Conservation (phyloP, 1,284 basidiomycete species). For the Grifola frondosa region DNA sequence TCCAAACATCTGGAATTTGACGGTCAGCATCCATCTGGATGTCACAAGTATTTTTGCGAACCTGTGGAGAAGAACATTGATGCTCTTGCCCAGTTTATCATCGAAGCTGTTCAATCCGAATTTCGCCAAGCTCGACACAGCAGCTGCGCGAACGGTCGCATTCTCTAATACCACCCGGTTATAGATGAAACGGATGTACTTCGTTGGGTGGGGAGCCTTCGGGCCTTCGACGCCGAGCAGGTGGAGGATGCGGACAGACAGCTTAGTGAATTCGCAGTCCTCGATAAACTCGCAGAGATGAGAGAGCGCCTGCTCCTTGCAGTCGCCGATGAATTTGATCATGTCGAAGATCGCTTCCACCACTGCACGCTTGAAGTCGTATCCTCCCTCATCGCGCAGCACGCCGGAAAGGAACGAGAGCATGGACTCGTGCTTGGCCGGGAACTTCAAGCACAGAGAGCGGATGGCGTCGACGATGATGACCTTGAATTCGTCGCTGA, state of each 20-base stretch:
- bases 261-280: constrained; percentile 99
- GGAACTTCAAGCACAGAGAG: constrained; percentile 98
- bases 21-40: neutral
- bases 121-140: constrained; percentile 93
- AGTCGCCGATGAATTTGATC: constrained; percentile 96
- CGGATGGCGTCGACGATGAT: constrained; percentile 99
- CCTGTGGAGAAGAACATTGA: constrained; percentile 84
- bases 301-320: constrained; percentile 94
- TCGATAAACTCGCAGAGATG: constrained; percentile 99
- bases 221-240: constrained; percentile 96
- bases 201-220: constrained; percentile 91
- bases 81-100: constrained; percentile 76
- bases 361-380: constrained; percentile 99
- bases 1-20: constrained; percentile 77
- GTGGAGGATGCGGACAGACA: constrained; percentile 95
- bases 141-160: constrained; percentile 95
- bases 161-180: constrained; percentile 99
- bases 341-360: constrained; percentile 99
- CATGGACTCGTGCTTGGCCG: constrained; percentile 94
- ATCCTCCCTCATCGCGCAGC: constrained; percentile 95
- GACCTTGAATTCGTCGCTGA: constrained; percentile 99
- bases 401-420: constrained; percentile 93
- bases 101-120: constrained; percentile 92
- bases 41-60: constrained; percentile 35
- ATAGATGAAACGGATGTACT: constrained; percentile 99